Conservation (phyloP, 2,329 filamentous ascomycete species). For the Fusarium scirpi region DNA sequence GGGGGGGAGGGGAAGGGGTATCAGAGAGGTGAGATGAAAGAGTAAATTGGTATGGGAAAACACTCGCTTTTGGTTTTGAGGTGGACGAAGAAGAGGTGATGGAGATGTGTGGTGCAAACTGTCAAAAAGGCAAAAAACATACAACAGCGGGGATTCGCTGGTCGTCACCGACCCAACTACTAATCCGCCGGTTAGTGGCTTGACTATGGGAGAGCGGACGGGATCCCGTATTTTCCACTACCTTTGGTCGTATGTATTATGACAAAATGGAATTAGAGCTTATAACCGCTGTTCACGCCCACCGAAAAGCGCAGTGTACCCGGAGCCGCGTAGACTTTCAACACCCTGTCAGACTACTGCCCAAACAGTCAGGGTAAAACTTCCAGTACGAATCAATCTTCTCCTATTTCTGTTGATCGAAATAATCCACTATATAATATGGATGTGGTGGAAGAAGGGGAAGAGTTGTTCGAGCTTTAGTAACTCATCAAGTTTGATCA, state of each 20-base stretch:
- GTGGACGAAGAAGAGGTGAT: too few species aligned
- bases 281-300: fast-evolving
- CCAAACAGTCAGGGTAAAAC: neutral
- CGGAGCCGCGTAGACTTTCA: neutral
- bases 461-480: neutral
- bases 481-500: neutral
- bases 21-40: too few species aligned
- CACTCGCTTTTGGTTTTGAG: too few species aligned
- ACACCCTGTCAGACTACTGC: neutral
- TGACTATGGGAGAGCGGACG: neutral
- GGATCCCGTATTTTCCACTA: neutral
- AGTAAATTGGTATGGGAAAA: too few species aligned
- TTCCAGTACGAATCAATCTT: neutral
- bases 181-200: neutral
- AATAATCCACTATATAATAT: neutral
- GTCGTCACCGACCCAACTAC: neutral
- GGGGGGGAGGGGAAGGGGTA: too few species aligned
- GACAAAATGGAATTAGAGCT: fast-evolving
- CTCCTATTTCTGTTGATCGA: neutral
- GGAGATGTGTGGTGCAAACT: too few species aligned
- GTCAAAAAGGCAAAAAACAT: neutral
- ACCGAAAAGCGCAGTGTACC: neutral
- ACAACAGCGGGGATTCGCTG: neutral
- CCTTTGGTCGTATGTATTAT: neutral
- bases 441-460: neutral